A percentile compares a stretch with the other conserved stretches of the same genome.
Conservation (phyloP, 1,284 basidiomycete genomes). For the Malassezia sp. region DNA sequence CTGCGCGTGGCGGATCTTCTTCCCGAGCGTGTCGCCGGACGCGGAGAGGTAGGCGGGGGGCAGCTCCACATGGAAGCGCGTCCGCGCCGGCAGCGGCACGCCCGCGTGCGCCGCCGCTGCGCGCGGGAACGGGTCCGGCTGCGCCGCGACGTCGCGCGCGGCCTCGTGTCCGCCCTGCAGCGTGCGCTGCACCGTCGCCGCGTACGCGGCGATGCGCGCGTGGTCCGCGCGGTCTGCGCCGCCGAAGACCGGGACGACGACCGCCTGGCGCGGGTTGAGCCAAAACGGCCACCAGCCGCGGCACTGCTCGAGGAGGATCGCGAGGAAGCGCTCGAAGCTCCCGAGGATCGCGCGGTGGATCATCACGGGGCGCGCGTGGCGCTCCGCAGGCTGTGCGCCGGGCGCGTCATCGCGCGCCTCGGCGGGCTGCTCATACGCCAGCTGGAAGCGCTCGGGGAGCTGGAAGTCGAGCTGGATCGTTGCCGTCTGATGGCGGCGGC, state of each 20-base stretch:
- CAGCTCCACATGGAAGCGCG: conserved; percentile 38
- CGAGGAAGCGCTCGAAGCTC: conserved; percentile 43
- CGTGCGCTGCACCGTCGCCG: conserved; percentile 14
- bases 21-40: conserved; percentile 30
- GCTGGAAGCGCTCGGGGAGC: conserved; percentile 36
- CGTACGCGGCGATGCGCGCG: conserved; percentile 18
- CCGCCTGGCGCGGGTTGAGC: conserved; percentile 37
- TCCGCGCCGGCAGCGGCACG: conserved; percentile 3
- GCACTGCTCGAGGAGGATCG: conserved; percentile 40
- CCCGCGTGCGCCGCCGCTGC: conserved; percentile 1
- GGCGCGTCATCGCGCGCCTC: too few species aligned
- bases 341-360: conserved; percentile 46
- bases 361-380: conserved; percentile 31
- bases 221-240: conserved; percentile 9
- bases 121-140: conserved; percentile 5
- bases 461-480: conserved; percentile 47
- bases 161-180: conserved; percentile 20
- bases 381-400: background rate
- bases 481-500: conserved; percentile 39
- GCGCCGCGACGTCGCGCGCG: background rate
- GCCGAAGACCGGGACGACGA: conserved; percentile 26
- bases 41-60: conserved; percentile 17
- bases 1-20: conserved; percentile 32
- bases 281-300: conserved; percentile 44
- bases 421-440: conserved; percentile 22